Evolutionary conservation across 2,329 filamentous ascomycete genomes (phyloP).

Genomic region (Beauveria asiatica): DNA sequence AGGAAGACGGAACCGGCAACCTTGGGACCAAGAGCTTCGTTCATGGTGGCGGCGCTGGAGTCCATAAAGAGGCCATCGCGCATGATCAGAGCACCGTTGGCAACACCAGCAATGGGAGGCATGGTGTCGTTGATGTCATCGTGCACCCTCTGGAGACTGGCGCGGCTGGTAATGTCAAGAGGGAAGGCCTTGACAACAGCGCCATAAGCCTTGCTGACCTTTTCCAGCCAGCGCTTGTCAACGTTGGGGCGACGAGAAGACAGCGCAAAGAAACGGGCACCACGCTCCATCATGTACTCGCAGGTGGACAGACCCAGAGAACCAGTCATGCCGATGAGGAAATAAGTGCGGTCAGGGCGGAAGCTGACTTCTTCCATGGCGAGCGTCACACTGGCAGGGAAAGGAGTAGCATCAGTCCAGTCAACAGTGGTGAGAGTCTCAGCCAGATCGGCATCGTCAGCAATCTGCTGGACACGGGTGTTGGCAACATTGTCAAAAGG

Average conservation of each 20-base stretch:
- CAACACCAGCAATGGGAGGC: slow-evolving; percentile 29
- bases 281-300: slow-evolving; percentile 11
- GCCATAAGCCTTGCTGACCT: slow-evolving; percentile 2
- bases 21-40: slow-evolving; percentile 26
- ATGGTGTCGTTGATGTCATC: slow-evolving; percentile 20
- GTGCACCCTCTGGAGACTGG: slow-evolving; percentile 1
- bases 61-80: slow-evolving; percentile 25
- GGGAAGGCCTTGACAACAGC: slow-evolving; percentile 8
- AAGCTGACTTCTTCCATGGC: slow-evolving; percentile 11
- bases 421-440: slow-evolving; percentile 10
- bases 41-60: slow-evolving; percentile 22
- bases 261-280: slow-evolving; percentile 8
- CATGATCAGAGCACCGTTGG: slow-evolving; percentile 29
- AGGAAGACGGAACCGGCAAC: slow-evolving; percentile 26
- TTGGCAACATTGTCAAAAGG: slow-evolving; percentile 9
- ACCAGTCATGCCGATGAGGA: slow-evolving; percentile 12
- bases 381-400: slow-evolving; percentile 8
- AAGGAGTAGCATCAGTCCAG: slow-evolving; percentile 9
- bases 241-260: slow-evolving; percentile 10
- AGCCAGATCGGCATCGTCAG: slow-evolving; percentile 2
- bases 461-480: slow-evolving; percentile 9
- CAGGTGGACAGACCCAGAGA: slow-evolving; percentile 9
- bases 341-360: slow-evolving; percentile 9
- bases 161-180: slow-evolving; percentile 10
- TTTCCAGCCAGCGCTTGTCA: slow-evolving; percentile 8